Base-by-base conservation (phyloP, 805 yeast genomes). In the Suhomyces faveliae region DNA sequence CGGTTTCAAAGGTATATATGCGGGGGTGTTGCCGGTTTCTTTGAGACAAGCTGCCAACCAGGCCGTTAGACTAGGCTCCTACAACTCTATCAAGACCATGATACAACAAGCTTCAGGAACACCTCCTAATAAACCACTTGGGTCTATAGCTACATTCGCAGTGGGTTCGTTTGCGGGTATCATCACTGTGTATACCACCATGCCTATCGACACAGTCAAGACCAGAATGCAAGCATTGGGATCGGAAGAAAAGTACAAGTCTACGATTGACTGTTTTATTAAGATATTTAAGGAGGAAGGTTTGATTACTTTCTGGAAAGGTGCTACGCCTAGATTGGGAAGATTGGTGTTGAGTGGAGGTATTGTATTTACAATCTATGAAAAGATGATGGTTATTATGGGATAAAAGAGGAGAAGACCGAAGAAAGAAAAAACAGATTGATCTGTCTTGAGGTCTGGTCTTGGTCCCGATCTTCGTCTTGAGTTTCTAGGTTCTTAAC, bases 201-300 rank as follows among this genome's bases (percentile, higher is more conserved):
- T 90, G 97, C 97, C 97, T 7, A 85, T 90, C 37, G 97, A 90
- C 62, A 90, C 97, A 0, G 96, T 90, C 51, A 92, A 92, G 71
- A 94, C 98, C 1, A 80, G 99, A 67, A 92, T 92, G 97, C 99
- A 92, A 73, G 85, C 96, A 17, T 77, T 92, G 54, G 91, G 88
- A 29, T 87, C 96, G 6, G 77, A 78, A 43, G 76, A 77, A 57
- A 68, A 77, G 60, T 94, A 92, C 69, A 64, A 78, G 1, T 81
- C 90, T 41, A 91, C 97, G 0, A 17, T 85, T 35, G 80, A 92
- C 68, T 92, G 98, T 68, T 91, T 95, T 58, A 79, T 70, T 15
- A 83, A 79, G 53, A 84, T 94, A 44, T 85, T 87, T 66, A 84
- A 73, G 61, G 85, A 92, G 46, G 99, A 92, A 70, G 99, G 99